Conservation (phyloP, 441 rosid species). For the Gossypium laxum region DNA sequence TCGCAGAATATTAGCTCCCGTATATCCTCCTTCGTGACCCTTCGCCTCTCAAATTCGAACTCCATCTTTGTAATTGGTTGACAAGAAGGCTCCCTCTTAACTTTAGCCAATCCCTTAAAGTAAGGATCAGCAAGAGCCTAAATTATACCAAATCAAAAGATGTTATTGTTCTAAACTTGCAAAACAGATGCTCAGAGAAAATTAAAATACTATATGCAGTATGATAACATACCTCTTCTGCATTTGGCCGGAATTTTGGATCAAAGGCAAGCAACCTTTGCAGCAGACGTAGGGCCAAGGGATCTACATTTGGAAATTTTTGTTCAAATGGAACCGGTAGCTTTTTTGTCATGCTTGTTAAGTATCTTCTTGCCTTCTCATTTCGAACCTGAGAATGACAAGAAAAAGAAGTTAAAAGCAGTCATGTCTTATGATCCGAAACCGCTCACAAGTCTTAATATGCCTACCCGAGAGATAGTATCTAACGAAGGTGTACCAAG, state of each 20-base stretch:
- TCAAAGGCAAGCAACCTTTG: constrained; percentile 84
- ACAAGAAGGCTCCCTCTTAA: constrained; percentile 85
- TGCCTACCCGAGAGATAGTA: constrained; percentile 63
- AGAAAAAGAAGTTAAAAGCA: neutral
- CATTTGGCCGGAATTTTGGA: constrained; percentile 83
- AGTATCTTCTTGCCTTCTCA: constrained; percentile 84
- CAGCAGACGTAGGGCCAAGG: constrained; percentile 58
- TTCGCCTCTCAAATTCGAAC: constrained; percentile 85
- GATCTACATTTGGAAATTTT: constrained; percentile 78
- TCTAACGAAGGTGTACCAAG: constrained; percentile 90
- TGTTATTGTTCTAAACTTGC: neutral
- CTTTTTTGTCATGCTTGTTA: constrained; percentile 87
- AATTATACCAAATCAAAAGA: neutral
- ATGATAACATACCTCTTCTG: constrained; percentile 55
- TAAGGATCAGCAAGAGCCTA: constrained; percentile 87
- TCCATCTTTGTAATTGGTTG: constrained; percentile 87
- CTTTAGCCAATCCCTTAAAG: constrained; percentile 70
- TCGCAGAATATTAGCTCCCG: constrained; percentile 72
- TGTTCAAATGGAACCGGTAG: constrained; percentile 55
- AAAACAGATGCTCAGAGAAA: too few species aligned
- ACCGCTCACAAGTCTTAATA: constrained; percentile 1
- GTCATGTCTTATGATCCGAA: neutral
- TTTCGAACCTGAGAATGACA: constrained; percentile 57
- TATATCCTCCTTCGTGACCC: constrained; percentile 78
- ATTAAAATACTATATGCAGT: neutral